Evolutionary conservation across 495 filamentous ascomycete genomes (phyloP).

Genomic region (Astrocystis sublimbata): DNA sequence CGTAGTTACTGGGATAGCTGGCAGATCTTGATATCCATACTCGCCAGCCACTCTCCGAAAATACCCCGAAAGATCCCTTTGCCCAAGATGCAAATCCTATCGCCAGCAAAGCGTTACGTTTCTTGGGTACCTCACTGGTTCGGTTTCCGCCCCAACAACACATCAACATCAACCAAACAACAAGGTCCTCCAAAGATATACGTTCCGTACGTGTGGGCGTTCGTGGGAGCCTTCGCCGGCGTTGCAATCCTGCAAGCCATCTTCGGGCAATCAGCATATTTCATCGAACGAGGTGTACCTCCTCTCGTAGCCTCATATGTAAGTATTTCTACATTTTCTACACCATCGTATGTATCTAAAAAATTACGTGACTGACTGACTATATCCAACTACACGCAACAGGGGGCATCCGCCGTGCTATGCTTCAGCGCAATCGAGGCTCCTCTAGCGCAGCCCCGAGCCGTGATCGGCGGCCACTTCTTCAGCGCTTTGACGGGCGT

Average conservation of each 20-base stretch:
- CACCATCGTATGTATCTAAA: too few species aligned
- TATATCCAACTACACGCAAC: background rate
- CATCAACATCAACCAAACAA: too few species aligned
- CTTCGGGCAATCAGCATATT: background rate
- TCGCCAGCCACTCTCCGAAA: too few species aligned
- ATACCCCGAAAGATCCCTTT: too few species aligned
- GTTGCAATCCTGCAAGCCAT: background rate
- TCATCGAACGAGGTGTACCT: background rate
- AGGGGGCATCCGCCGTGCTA: background rate
- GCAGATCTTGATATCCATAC: too few species aligned
- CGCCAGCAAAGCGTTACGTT: too few species aligned
- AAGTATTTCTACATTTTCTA: background rate
- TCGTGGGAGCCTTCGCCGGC: background rate
- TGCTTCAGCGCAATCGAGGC: background rate
- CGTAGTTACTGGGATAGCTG: too few species aligned
- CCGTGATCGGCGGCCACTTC: background rate
- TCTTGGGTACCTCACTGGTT: too few species aligned
- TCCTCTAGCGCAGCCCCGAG: background rate
- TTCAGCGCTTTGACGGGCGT: background rate
- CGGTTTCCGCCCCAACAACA: too few species aligned
- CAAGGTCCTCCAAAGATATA: background rate
- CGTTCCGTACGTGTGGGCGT: background rate
- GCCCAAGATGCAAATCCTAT: too few species aligned
- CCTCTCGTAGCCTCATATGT: background rate
- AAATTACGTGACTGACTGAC: background rate